These are phyloP conservation scores for Penicillium palitans DNA, from an alignment of 2,329 filamentous ascomycete species.

Conservation along the genomic window DNA sequence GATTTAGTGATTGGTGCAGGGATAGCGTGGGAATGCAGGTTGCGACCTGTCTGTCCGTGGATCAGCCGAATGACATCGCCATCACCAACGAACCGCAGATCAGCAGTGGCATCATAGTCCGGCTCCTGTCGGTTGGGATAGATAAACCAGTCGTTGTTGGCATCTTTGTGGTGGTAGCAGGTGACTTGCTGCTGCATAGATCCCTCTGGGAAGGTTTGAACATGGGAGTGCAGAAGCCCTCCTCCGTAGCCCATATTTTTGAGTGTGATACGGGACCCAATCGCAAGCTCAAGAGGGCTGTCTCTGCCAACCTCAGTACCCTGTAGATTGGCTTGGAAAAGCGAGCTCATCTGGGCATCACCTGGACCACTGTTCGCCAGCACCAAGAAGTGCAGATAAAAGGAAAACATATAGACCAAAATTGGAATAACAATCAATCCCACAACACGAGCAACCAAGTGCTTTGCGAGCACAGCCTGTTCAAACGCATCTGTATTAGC, in stretches of 20 bases:
- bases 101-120: slow-evolving; percentile 70
- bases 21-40: slow-evolving; percentile 92
- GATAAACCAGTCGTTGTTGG: slow-evolving; percentile 99
- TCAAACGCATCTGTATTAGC: slow-evolving; percentile 30
- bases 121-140: slow-evolving; percentile 83
- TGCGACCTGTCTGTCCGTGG: slow-evolving; percentile 92
- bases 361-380: slow-evolving; percentile 91
- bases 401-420: slow-evolving; percentile 92
- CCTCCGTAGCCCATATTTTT: slow-evolving; percentile 99
- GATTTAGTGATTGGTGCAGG: slow-evolving; percentile 84
- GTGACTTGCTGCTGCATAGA: slow-evolving; percentile 95
- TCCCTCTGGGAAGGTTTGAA: slow-evolving; percentile 93
- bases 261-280: slow-evolving; percentile 84
- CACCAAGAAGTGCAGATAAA: slow-evolving; percentile 91
- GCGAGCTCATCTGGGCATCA: slow-evolving; percentile 99
- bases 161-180: slow-evolving; percentile 99
- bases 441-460: slow-evolving; percentile 75
- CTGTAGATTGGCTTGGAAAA: slow-evolving; percentile 95
- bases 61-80: slow-evolving; percentile 80
- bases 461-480: slow-evolving; percentile 67
- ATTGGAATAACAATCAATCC: slow-evolving; percentile 87
- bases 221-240: slow-evolving; percentile 91
- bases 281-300: slow-evolving; percentile 87
- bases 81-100: slow-evolving; percentile 73
- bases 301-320: slow-evolving; percentile 93